phyloP scores from a whole-genome alignment of 2,329 filamentous ascomycete genomes.

The Talaromyces sp. region DNA sequence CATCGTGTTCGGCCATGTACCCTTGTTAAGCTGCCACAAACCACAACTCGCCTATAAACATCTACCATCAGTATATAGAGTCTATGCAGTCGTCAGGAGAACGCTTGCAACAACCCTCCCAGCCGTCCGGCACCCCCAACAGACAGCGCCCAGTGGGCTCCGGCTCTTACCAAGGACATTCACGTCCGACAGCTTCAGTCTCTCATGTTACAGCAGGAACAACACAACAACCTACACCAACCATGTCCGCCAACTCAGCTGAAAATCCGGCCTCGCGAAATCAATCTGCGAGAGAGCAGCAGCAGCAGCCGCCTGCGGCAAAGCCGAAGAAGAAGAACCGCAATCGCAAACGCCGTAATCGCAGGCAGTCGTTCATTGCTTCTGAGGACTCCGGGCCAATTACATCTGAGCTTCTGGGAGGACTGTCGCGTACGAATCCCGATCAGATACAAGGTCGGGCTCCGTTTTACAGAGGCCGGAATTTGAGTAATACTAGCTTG shows the following conservation, averaged over 20 bases:
- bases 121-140: neutral
- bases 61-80: neutral
- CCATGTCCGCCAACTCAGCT: slow-evolving; percentile 2
- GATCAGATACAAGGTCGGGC: slow-evolving; percentile 37
- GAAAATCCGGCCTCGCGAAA: slow-evolving; percentile 19
- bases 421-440: slow-evolving; percentile 30
- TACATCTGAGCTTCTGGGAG: slow-evolving; percentile 26
- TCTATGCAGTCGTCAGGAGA: slow-evolving; percentile 2
- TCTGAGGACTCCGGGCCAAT: slow-evolving; percentile 52
- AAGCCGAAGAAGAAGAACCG: slow-evolving; percentile 70
- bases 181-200: slow-evolving; percentile 10
- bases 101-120: neutral
- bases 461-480: slow-evolving; percentile 56
- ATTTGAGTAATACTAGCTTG: slow-evolving; percentile 77
- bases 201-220: neutral
- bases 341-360: slow-evolving; percentile 72
- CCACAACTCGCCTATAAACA: neutral
- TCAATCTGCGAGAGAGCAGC: slow-evolving; percentile 17
- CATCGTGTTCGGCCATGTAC: neutral
- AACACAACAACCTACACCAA: neutral
- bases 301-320: slow-evolving; percentile 21
- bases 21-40: neutral
- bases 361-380: slow-evolving; percentile 76
- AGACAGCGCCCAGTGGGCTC: neutral
- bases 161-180: neutral